Evolutionary conservation across 2,329 filamentous ascomycete species (phyloP).

Genomic region (Apiospora malaysiana): DNA sequence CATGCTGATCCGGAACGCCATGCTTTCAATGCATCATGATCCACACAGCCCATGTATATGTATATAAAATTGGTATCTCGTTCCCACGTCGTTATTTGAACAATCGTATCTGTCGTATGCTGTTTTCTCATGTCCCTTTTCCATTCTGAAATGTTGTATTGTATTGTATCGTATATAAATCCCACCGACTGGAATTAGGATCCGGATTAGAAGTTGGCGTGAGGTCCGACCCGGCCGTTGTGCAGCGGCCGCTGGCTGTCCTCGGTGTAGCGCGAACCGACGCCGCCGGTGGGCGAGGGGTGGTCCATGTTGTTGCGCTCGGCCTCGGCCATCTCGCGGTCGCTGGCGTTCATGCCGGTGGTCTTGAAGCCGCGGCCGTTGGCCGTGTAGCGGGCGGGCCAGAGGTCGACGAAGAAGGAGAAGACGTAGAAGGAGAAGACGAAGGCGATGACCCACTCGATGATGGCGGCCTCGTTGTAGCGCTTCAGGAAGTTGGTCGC

Average conservation of each 20-base stretch:
- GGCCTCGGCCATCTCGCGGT: slow-evolving; percentile 35
- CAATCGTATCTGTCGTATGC: not conserved
- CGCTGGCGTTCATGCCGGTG: slow-evolving; percentile 31
- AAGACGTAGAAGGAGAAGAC: slow-evolving; percentile 89
- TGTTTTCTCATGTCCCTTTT: not conserved
- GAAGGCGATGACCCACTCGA: slow-evolving; percentile 82
- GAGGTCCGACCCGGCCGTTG: slow-evolving; percentile 25
- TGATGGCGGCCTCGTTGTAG: slow-evolving; percentile 73
- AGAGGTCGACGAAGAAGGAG: slow-evolving; percentile 85
- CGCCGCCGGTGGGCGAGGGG: slow-evolving; percentile 25
- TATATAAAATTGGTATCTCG: slow-evolving; percentile 10
- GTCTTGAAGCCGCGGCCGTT: slow-evolving; percentile 30
- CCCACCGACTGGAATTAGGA: not conserved
- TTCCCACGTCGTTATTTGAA: not conserved
- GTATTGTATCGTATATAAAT: not conserved
- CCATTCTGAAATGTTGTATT: not conserved
- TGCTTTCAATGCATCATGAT: not conserved
- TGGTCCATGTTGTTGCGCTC: slow-evolving; percentile 21
- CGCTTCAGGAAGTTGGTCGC: slow-evolving; percentile 54
- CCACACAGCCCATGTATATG: not conserved
- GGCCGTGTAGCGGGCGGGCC: slow-evolving; percentile 72
- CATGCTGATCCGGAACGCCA: slow-evolving; percentile 14
- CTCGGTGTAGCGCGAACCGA: slow-evolving; percentile 30
- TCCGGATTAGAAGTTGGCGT: slow-evolving; percentile 26
- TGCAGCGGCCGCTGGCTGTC: slow-evolving; percentile 39